Conservation (phyloP, 2,329 filamentous ascomycete genomes). For the Eutypella sp. region DNA sequence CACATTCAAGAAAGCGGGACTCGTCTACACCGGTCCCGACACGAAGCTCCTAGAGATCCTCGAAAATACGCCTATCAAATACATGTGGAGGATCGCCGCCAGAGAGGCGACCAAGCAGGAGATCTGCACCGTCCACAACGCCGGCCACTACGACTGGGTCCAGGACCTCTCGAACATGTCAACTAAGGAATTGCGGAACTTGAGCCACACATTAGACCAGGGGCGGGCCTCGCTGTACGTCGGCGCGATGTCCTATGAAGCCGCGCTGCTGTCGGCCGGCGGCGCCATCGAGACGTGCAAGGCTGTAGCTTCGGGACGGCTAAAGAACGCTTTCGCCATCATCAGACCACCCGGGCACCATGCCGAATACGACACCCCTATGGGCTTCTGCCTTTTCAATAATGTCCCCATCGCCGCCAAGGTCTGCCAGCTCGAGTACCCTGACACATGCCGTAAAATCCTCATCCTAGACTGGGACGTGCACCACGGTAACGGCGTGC, state of each 20-base stretch:
- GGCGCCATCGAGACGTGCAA: slow-evolving; percentile 95
- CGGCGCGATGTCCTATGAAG: slow-evolving; percentile 74
- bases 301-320: slow-evolving; percentile 74
- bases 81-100: slow-evolving; percentile 73
- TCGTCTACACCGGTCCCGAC: slow-evolving; percentile 62
- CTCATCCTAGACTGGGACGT: slow-evolving; percentile 91
- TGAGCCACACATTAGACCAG: slow-evolving; percentile 58
- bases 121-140: slow-evolving; percentile 72
- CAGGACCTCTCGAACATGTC: slow-evolving; percentile 48
- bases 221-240: slow-evolving; percentile 77
- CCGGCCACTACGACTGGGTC: slow-evolving; percentile 77
- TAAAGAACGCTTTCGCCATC: slow-evolving; percentile 93
- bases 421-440: slow-evolving; percentile 78
- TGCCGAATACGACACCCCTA: slow-evolving; percentile 77
- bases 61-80: slow-evolving; percentile 50
- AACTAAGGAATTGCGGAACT: slow-evolving; percentile 60
- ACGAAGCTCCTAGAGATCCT: slow-evolving; percentile 48
- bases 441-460: slow-evolving; percentile 77
- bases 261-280: slow-evolving; percentile 78
- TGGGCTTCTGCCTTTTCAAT: slow-evolving; percentile 97
- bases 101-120: slow-evolving; percentile 75
- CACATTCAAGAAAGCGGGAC: slow-evolving; percentile 74
- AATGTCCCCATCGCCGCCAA: slow-evolving; percentile 92
- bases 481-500: slow-evolving; percentile 82
- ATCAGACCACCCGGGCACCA: slow-evolving; percentile 95